Percentiles rank a stretch among this genome's conserved stretches.
These are phyloP conservation scores for Odontarrhena argentea DNA, from an alignment of 345 rosid genomes.

Conservation along the genomic window DNA sequence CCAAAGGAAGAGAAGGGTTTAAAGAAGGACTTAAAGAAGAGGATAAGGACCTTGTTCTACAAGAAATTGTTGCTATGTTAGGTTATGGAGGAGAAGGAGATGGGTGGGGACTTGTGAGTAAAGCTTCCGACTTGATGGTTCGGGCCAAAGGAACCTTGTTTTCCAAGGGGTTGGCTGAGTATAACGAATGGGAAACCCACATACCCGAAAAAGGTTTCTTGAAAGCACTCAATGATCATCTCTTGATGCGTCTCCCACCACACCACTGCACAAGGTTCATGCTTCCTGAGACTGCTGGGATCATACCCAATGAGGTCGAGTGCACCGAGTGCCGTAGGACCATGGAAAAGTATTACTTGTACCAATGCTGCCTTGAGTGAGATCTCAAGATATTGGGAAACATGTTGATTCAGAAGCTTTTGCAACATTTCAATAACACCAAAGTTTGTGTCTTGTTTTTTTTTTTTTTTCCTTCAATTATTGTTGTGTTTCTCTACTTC, in stretches of 20 bases:
- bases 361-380: constrained; percentile 59
- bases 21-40: constrained; percentile 31
- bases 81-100: constrained; percentile 60
- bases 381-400: neutral
- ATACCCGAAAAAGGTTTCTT: constrained; percentile 47
- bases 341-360: constrained; percentile 66
- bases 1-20: constrained; percentile 33
- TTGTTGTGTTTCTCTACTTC: constrained; percentile 20
- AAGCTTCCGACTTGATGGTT: constrained; percentile 51
- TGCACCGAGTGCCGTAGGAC: constrained; percentile 61
- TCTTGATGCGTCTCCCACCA: constrained; percentile 47
- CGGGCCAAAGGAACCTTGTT: constrained; percentile 52
- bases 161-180: constrained; percentile 41
- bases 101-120: constrained; percentile 65
- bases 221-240: constrained; percentile 52
- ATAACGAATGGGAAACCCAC: constrained; percentile 43
- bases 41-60: constrained; percentile 57
- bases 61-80: constrained; percentile 56
- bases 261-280: constrained; percentile 61
- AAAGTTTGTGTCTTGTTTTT: constrained; percentile 16
- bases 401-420: constrained; percentile 12
- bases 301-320: constrained; percentile 53
- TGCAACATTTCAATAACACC: constrained; percentile 29
- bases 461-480: neutral
- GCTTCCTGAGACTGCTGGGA: constrained; percentile 56